A percentile compares a stretch with the other conserved stretches of the same genome.
These are phyloP conservation scores for Furcasterigmium furcatum DNA, from an alignment of 2,329 filamentous ascomycete species.

Conservation along the genomic window DNA sequence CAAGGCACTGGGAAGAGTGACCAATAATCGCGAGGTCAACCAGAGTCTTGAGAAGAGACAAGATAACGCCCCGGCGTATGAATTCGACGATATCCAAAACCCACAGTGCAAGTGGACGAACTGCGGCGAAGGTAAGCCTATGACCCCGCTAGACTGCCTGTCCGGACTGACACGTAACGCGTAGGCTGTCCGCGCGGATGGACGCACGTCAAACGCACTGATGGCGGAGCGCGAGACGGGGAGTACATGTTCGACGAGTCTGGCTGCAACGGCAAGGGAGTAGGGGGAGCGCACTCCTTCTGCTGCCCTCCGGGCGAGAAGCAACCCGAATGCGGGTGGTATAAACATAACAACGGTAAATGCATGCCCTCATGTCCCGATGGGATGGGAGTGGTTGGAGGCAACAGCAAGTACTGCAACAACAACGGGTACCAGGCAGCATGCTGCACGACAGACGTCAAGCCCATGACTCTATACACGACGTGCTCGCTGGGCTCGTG, in stretches of 20 bases:
- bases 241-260: neutral
- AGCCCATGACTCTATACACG: too few species aligned
- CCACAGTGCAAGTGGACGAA: neutral
- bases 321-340: too few species aligned
- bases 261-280: neutral
- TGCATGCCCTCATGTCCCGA: too few species aligned
- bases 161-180: too few species aligned
- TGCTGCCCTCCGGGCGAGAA: neutral
- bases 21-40: neutral
- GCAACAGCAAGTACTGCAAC: neutral
- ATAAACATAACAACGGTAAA: too few species aligned
- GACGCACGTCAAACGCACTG: neutral
- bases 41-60: too few species aligned
- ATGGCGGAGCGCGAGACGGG: neutral
- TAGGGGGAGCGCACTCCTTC: neutral
- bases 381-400: neutral
- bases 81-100: neutral
- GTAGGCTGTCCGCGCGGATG: neutral
- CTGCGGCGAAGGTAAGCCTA: too few species aligned
- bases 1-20: neutral
- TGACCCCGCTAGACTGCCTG: too few species aligned
- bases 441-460: too few species aligned
- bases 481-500: too few species aligned
- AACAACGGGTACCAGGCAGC: neutral
- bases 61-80: neutral